phyloP scores from a whole-genome alignment of 2,329 filamentous ascomycete species.

The Ustilaginoidea virens region DNA sequence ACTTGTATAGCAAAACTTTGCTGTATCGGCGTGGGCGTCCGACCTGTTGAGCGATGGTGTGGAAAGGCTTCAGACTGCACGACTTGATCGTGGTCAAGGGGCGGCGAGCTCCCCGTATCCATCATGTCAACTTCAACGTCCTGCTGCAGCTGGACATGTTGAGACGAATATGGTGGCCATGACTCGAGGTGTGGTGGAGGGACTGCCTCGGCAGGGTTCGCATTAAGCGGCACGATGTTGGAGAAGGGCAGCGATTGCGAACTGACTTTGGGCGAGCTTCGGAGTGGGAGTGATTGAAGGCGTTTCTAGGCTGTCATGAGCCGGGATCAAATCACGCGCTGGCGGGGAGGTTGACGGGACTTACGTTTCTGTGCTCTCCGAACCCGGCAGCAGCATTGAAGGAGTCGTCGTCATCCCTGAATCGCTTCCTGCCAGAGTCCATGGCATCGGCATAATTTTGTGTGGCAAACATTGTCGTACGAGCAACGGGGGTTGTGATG shows the following conservation, averaged over 20 bases:
- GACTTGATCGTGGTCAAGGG: constrained; percentile 9
- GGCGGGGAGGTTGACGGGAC: constrained; percentile 7
- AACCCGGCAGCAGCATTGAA: constrained; percentile 24
- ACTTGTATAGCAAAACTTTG: constrained; percentile 40
- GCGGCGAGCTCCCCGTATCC: constrained; percentile 12
- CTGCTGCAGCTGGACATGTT: constrained; percentile 7
- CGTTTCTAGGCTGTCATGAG: constrained; percentile 31
- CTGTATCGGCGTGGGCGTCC: constrained; percentile 45
- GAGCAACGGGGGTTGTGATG: background rate
- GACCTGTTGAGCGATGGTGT: constrained; percentile 17
- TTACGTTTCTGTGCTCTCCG: constrained; percentile 34
- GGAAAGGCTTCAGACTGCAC: background rate
- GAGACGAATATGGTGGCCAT: constrained; percentile 14
- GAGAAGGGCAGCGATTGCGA: constrained; percentile 16
- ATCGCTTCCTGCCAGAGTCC: constrained; percentile 27
- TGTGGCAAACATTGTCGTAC: constrained; percentile 21
- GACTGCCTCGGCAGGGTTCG: constrained; percentile 21
- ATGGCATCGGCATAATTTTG: constrained; percentile 17
- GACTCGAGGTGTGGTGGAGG: constrained; percentile 16
- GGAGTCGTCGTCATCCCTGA: constrained; percentile 29
- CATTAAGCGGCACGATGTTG: constrained; percentile 25
- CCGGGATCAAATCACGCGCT: background rate
- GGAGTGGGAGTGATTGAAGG: constrained; percentile 34
- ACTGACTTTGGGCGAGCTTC: constrained; percentile 24
- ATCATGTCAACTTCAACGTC: constrained; percentile 37